Percentiles rank a stretch among this genome's conserved stretches.
Evolutionary conservation across 192 early-diverging fungal genomes (phyloP).

Genomic region (Glomus cerebriforme): DNA sequence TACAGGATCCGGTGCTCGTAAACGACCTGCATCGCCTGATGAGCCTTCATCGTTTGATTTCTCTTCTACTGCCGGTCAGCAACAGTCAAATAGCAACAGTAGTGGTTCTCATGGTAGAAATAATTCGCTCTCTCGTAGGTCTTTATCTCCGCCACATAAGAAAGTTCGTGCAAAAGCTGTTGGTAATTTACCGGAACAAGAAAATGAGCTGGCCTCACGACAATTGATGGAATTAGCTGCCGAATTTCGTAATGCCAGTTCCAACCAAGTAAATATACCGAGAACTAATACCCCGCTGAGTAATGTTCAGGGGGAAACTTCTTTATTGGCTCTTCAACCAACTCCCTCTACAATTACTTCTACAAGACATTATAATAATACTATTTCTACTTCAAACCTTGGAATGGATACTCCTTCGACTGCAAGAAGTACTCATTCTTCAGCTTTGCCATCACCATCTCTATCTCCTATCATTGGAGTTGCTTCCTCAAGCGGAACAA

Average conservation of each 20-base stretch:
- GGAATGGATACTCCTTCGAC: constrained; percentile 33
- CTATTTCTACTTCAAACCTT: constrained; percentile 25
- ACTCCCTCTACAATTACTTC: constrained; percentile 6
- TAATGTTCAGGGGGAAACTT: constrained; percentile 12
- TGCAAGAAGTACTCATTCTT: constrained; percentile 38
- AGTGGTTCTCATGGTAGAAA: background rate
- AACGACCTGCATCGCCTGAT: constrained; percentile 30
- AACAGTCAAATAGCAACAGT: constrained; percentile 1
- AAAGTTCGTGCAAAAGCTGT: constrained; percentile 23
- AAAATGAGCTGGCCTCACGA: constrained; percentile 24
- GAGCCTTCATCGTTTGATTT: constrained; percentile 15
- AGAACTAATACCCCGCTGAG: constrained; percentile 23
- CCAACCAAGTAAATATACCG: constrained; percentile 24
- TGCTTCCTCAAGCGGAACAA: constrained; percentile 4
- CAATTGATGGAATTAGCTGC: constrained; percentile 29
- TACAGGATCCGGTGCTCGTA: constrained; percentile 20
- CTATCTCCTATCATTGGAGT: constrained; percentile 41
- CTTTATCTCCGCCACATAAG: constrained; percentile 35
- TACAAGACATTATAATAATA: constrained; percentile 28
- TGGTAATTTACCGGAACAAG: constrained; percentile 9
- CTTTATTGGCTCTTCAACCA: constrained; percentile 26
- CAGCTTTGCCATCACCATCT: constrained; percentile 56
- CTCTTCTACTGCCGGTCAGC: constrained; percentile 10
- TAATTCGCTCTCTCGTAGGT: constrained; percentile 12
- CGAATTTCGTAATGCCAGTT: constrained; percentile 10